Conservation (phyloP, 208 protist species). For the Wallacemonas sp. region DNA sequence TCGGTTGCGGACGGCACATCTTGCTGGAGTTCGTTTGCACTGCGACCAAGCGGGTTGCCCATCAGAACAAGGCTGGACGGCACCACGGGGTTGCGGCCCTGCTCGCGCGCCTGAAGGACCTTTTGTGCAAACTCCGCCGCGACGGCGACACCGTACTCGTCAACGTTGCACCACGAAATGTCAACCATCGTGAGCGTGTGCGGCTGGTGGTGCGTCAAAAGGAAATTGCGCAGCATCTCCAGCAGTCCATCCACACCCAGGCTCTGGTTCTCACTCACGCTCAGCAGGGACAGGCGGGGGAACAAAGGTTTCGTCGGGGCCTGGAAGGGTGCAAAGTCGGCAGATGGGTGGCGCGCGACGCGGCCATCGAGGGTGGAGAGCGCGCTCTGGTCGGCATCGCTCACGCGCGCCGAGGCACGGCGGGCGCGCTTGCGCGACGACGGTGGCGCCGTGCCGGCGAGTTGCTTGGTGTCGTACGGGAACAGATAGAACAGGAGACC, state of each 20-base stretch:
- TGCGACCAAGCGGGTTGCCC: constrained; percentile 57
- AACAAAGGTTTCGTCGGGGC: constrained; percentile 53
- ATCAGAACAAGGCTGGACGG: constrained; percentile 54
- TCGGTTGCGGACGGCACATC: constrained; percentile 16
- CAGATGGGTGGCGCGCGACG: constrained; percentile 24
- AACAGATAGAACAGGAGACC: constrained; percentile 77
- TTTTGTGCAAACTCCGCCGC: constrained; percentile 58
- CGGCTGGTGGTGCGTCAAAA: constrained; percentile 56
- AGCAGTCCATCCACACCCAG: constrained; percentile 59
- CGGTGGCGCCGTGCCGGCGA: neutral
- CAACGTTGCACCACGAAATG: constrained; percentile 73
- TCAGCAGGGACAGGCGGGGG: constrained; percentile 65
- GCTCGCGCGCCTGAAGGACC: constrained; percentile 25
- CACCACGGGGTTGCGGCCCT: constrained; percentile 40
- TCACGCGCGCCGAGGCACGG: neutral
- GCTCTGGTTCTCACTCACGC: constrained; percentile 76
- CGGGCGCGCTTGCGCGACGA: constrained; percentile 1
- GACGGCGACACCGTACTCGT: constrained; percentile 26
- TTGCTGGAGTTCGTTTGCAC: constrained; percentile 15
- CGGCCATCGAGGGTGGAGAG: neutral
- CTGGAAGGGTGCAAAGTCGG: constrained; percentile 36
- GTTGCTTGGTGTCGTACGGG: constrained; percentile 46
- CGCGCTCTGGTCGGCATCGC: neutral
- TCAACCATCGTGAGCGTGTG: constrained; percentile 57
- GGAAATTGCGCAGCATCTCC: constrained; percentile 54